Percentiles rank a stretch among this genome's conserved stretches.
These are phyloP conservation scores for Dactylellina leptospora DNA, from an alignment of 2,329 filamentous ascomycete species.

Conservation along the genomic window DNA sequence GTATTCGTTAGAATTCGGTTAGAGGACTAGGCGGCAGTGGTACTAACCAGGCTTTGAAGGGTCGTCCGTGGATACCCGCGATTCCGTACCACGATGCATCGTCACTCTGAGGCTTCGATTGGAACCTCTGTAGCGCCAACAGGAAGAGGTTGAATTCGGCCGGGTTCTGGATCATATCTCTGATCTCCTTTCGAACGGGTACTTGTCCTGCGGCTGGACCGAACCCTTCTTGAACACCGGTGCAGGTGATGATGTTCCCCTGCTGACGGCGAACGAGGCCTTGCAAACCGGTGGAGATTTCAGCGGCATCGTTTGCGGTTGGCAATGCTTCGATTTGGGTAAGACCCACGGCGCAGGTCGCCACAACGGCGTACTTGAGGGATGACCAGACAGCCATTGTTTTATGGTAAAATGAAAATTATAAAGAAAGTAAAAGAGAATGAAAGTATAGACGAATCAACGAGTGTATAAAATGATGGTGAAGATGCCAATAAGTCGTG, in stretches of 20 bases:
- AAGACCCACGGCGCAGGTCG: slow-evolving; percentile 13
- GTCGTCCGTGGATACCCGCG: slow-evolving; percentile 28
- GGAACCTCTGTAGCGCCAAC: slow-evolving; percentile 20
- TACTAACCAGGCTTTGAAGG: slow-evolving; percentile 25
- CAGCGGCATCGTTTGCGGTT: background rate
- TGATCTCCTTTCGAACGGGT: slow-evolving; percentile 29
- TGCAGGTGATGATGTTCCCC: background rate
- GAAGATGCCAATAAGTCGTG: too few relatives aligned
- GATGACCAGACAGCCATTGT: slow-evolving; percentile 23
- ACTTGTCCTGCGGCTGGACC: slow-evolving; percentile 27
- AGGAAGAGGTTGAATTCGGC: slow-evolving; percentile 58
- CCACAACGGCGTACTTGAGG: slow-evolving; percentile 17
- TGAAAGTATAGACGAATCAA: too few relatives aligned
- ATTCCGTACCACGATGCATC: slow-evolving; percentile 5
- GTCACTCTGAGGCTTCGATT: background rate
- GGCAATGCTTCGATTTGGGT: slow-evolving; percentile 16
- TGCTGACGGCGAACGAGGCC: slow-evolving; percentile 10
- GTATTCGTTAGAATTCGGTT: background rate
- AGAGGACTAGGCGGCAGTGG: background rate
- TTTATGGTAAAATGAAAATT: background rate
- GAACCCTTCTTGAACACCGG: slow-evolving; percentile 25
- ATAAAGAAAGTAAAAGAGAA: background rate
- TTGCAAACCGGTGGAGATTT: background rate
- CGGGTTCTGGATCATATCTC: slow-evolving; percentile 26
- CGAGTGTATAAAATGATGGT: too few relatives aligned